Evolutionary conservation across 1,139 yeast genomes (phyloP), one percentile per base, ranked within the genome.

Genomic region (Debaryomyces robertsiae): DNA sequence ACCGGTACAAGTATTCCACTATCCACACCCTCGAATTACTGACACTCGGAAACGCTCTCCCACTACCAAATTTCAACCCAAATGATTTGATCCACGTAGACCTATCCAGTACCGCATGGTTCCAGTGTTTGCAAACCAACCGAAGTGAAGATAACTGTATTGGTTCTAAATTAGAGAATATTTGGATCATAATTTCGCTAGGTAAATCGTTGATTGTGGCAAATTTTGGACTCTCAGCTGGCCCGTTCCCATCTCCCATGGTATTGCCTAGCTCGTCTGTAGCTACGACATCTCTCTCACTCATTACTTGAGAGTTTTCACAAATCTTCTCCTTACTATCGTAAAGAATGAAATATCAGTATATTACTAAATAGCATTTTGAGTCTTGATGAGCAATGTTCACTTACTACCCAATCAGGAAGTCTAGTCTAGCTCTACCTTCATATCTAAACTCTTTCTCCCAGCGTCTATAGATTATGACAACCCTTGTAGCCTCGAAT

Each of bases 11-110:
- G 49, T 80, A 73, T 57, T 84, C 93, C 24, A 64, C 63, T 51
- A 79, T 71, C 77, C 82, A 84, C 34, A 61, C 61, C n/a, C 49
- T 50, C 0, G 84, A 74, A 23, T 74, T 65, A 0, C 84, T 68
- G n/a, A 78, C 62, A 1, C 84, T 73, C 3, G 89, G 81, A 55
- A 84, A 84, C 10, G 52, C 43, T 2, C 54, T 51, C 10, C 60
- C 53, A 0, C 75, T 70, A 2, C 74, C 69, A 48, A 77, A 77
- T 40, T 68, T 69, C 18, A 67, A 53, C 18, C 63, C 60, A 51
- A 84, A 82, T 15, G 84, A 69, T 40, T 70, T 72, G 52, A 73
- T 72, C 91, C 91, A 84, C 5, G 83, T 70, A 37, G 73, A 75
- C 45, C 77, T 77, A 54, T 82, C 83, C 44, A 72, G 71, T 3